Evolutionary conservation across 2,329 filamentous ascomycete genomes (phyloP).

Genomic region (Amphichorda felina): DNA sequence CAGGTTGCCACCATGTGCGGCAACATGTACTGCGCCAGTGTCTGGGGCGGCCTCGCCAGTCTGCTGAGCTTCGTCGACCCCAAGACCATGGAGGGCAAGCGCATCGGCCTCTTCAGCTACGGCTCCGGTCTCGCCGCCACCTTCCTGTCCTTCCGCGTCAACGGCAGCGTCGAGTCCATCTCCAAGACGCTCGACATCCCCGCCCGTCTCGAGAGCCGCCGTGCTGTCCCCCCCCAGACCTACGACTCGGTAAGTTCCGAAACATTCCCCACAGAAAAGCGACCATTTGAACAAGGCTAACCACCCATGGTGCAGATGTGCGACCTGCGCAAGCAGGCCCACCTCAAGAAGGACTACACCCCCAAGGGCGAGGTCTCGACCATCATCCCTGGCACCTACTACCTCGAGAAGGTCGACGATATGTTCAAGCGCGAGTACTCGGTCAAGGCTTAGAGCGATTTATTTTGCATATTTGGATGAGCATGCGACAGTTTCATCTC

Average conservation of each 20-base stretch:
- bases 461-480: no score
- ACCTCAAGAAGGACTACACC: slow-evolving; percentile 68
- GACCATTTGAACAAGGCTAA: no score
- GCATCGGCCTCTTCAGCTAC: slow-evolving; percentile 68
- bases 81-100: slow-evolving; percentile 56
- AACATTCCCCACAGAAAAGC: not conserved
- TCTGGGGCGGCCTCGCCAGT: slow-evolving; percentile 66
- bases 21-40: slow-evolving; percentile 58
- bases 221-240: slow-evolving; percentile 54
- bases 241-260: slow-evolving; percentile 56
- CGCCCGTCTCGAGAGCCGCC: slow-evolving; percentile 53
- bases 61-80: slow-evolving; percentile 53
- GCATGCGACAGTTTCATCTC: no score
- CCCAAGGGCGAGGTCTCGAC: slow-evolving; percentile 58
- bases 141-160: slow-evolving; percentile 63
- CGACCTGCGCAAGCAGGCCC: slow-evolving; percentile 68
- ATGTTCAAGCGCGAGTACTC: slow-evolving; percentile 77
- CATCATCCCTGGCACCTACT: slow-evolving; percentile 59
- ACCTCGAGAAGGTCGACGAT: slow-evolving; percentile 68
- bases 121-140: slow-evolving; percentile 63
- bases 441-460: slow-evolving; percentile 54
- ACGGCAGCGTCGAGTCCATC: slow-evolving; percentile 57
- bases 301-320: slow-evolving; percentile 69
- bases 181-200: slow-evolving; percentile 58
- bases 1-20: slow-evolving; percentile 68